A percentile compares a stretch with the other conserved stretches of the same genome.
phyloP scores from a whole-genome alignment of 2,329 filamentous ascomycete genomes.

The Laburnicola sp. region DNA sequence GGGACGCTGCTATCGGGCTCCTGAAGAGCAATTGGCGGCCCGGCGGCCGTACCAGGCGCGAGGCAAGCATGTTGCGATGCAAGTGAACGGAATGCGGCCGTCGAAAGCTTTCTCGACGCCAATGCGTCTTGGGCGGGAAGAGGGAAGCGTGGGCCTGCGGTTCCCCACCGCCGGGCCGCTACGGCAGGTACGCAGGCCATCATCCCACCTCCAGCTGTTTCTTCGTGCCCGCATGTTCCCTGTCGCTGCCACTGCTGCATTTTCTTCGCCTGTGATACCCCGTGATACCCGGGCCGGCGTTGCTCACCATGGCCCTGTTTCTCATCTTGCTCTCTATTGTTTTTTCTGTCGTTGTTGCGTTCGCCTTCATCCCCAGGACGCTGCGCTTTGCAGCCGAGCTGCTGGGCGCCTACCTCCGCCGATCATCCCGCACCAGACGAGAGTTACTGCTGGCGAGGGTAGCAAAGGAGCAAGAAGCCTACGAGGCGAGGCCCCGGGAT shows the following conservation, averaged over 20 bases:
- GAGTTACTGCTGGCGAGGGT: constrained; percentile 40
- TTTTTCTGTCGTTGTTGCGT: constrained; percentile 22
- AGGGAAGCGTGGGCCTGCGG: too few species aligned
- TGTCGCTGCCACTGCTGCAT: constrained; percentile 10
- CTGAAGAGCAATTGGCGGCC: constrained; percentile 30
- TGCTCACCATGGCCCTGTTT: constrained; percentile 32
- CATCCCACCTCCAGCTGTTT: constrained; percentile 32
- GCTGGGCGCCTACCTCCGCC: constrained; percentile 37
- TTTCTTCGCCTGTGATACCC: constrained; percentile 4
- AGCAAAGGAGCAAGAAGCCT: constrained; percentile 32
- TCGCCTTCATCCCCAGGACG: constrained; percentile 31
- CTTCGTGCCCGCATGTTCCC: constrained; percentile 9
- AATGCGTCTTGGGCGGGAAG: neutral
- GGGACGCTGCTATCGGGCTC: constrained; percentile 5
- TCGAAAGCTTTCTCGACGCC: neutral
- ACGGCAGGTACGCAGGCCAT: constrained; percentile 14
- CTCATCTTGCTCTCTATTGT: constrained; percentile 27
- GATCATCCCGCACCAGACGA: constrained; percentile 36
- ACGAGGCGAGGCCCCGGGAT: constrained; percentile 22
- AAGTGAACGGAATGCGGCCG: neutral
- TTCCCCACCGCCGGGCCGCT: constrained; percentile 23
- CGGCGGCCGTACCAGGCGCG: constrained; percentile 26
- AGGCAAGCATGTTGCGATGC: constrained; percentile 25
- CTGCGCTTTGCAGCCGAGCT: constrained; percentile 32
- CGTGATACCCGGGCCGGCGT: constrained; percentile 17